Evolutionary conservation across 2,329 filamentous ascomycete genomes (phyloP).

Genomic region (Furcasterigmium furcatum): DNA sequence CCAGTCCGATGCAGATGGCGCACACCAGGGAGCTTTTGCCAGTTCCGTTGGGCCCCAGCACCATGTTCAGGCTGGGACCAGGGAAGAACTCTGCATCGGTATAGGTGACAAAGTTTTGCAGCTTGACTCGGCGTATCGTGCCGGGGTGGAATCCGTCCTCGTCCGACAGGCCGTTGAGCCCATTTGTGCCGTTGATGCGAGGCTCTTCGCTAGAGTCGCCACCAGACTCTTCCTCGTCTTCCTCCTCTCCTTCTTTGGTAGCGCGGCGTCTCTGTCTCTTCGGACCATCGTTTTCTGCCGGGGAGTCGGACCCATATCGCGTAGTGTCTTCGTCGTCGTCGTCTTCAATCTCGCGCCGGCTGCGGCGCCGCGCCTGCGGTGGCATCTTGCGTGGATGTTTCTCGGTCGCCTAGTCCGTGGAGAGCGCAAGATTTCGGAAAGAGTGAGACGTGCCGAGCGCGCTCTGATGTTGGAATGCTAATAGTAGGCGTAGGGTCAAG

Average conservation of each 20-base stretch:
- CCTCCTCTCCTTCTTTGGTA: conserved; percentile 2
- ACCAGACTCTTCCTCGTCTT: conserved; percentile 7
- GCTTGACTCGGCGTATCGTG: conserved; percentile 81
- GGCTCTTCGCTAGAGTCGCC: conserved; percentile 11
- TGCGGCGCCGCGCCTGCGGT: conserved; percentile 30
- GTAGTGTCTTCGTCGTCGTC: conserved; percentile 28
- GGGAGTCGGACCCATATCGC: conserved; percentile 19
- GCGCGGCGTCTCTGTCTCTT: conserved; percentile 31
- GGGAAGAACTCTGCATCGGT: conserved; percentile 86
- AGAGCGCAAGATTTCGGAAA: not conserved
- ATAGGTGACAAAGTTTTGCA: conserved; percentile 93
- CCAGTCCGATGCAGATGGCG: conserved; percentile 89
- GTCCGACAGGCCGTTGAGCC: conserved; percentile 10
- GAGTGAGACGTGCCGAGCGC: not conserved
- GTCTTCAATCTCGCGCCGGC: conserved; percentile 37
- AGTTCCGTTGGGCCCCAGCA: conserved; percentile 97
- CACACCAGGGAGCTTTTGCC: conserved; percentile 97
- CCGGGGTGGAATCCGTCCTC: conserved; percentile 61
- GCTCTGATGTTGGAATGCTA: too few relatives aligned
- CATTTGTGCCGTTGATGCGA: conserved; percentile 6
- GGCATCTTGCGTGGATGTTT: too few relatives aligned
- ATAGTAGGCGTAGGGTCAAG: too few relatives aligned
- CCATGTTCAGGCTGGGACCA: conserved; percentile 93
- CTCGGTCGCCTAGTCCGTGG: too few relatives aligned
- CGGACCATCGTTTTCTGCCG: conserved; percentile 6